Base-by-base conservation (phyloP, 768 basidiomycete genomes). In the Hericium alpestre region DNA sequence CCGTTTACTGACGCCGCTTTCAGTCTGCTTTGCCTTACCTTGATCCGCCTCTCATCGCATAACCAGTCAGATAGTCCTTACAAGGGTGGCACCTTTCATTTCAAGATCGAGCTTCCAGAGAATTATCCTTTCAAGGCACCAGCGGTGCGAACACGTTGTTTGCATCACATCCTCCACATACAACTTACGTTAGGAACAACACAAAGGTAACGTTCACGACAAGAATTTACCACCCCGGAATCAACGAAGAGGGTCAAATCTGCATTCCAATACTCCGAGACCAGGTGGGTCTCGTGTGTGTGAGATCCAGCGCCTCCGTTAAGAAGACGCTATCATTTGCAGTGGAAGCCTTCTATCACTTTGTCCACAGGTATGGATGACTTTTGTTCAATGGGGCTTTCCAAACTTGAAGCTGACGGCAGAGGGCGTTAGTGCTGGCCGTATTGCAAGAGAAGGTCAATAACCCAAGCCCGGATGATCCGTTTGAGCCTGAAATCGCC, bases 51-150 rank as follows among this genome's bases (percentile, higher is more conserved):
- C 22, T 18, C 15, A 37, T 16, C 43, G 43, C 43, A 12, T 16
- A 10, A 48, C 23, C 61, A 92, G 90, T 65, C 80, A 49, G 83
- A 86, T 61, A 87, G 86, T 27, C 91, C 90, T 0, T 93, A 93
- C 77, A 88, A 84, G 70, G 79, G 78, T 53, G 90, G 91, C 51
- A 88, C 79, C 0, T 93, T 90, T 70, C 76, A 80, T 62, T 91
- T 91, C 69, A 83, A 71, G 40, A 67, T 92, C 12, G 70, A 73
- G n/a, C 73, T 93, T n/a, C 88, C 90, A 1, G 64, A 75, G n/a
- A 85, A 81, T 68, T 93, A 85, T 62, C 90, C 91, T 8, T 93
- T 93, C 81, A 92, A 93, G 70, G 81, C 91, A 3, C 90, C 90
- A 39, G 76, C 77, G 57, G 89, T 90, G 71, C 63, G 75, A 59